Conservation (phyloP, 306 rosid genomes). For the Sindora glabra region DNA sequence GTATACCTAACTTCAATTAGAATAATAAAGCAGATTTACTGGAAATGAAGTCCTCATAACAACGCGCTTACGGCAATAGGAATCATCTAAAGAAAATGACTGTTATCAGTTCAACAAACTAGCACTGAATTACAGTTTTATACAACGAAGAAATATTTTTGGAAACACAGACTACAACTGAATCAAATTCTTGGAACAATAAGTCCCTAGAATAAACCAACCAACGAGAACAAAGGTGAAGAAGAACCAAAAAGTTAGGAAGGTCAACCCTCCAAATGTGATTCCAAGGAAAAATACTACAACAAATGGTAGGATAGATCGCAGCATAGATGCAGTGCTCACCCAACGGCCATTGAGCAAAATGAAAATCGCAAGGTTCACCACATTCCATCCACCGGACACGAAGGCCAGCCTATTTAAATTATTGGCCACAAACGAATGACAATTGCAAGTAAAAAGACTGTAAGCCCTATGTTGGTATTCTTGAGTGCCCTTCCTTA, state of each 20-base stretch:
- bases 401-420: slow-evolving; percentile 65
- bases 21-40: too few species aligned
- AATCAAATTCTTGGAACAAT: slow-evolving; percentile 66
- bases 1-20: too few species aligned
- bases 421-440: slow-evolving; percentile 86
- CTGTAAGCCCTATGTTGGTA: slow-evolving; percentile 82
- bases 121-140: slow-evolving; percentile 10
- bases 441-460: slow-evolving; percentile 87
- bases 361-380: slow-evolving; percentile 79
- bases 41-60: too few species aligned
- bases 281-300: slow-evolving; percentile 55
- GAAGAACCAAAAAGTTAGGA: slow-evolving; percentile 51
- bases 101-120: background rate
- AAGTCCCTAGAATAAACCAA: slow-evolving; percentile 87
- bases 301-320: slow-evolving; percentile 60
- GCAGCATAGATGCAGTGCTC: slow-evolving; percentile 45
- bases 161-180: slow-evolving; percentile 49
- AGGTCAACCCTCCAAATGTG: slow-evolving; percentile 57
- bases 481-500: slow-evolving; percentile 72
- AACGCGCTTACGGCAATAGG: background rate
- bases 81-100: background rate
- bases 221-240: slow-evolving; percentile 60
- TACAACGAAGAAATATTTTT: slow-evolving; percentile 3
- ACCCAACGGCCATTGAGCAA: slow-evolving; percentile 87
- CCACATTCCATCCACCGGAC: slow-evolving; percentile 91